Evolutionary conservation across 257 asterid genomes (phyloP), one percentile per base, ranked within the genome.

Genomic region (Fraxinus excelsior): DNA sequence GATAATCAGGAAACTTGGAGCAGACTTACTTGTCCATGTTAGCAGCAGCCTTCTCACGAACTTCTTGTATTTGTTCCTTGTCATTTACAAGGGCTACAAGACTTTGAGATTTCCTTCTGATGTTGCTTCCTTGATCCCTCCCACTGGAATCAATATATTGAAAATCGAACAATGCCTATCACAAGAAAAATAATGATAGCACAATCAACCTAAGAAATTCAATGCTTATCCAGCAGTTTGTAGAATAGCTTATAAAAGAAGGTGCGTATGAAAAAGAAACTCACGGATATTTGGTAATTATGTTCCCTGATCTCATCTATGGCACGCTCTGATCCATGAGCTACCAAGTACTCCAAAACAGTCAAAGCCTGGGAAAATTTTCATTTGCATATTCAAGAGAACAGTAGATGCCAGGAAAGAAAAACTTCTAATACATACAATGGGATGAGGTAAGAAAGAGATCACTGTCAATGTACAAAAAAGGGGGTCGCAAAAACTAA

Each of bases 111-210:
- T 96, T 96, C 91, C 88, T 96, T 77, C 99, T 86, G 31, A 96
- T 97, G 86, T 91, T 91, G 84, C 80, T 91, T 60, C 99, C 98
- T 85, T 96, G 99, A 85, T 96, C 99, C 80, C 87, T 90, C 81
- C 97, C 99, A 80, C 89, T 88, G 74, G 99, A 93, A 88, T 96
- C 97, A 35, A 93, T 88, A 80, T 89, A 93, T 82, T 96, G 99
- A 84, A 96, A 96, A 81, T 96, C 97, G 31, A 96, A 90, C 89
- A 96, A 84, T 31, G 92, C 92, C 99, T 96, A 78, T 60, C 79
- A 79, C 81, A 81, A 76, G 70, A 80, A 73, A 77, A 76, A 71
- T 14, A 77, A 71, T 35, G 38, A 74, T 73, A 82, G 38, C 25
- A 10, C 49, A n/a, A 58, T 71, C 42, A 86, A 51, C 35, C 70